phyloP scores from a whole-genome alignment of 2,329 filamentous ascomycete species.

The Fusarium bulbicola region DNA sequence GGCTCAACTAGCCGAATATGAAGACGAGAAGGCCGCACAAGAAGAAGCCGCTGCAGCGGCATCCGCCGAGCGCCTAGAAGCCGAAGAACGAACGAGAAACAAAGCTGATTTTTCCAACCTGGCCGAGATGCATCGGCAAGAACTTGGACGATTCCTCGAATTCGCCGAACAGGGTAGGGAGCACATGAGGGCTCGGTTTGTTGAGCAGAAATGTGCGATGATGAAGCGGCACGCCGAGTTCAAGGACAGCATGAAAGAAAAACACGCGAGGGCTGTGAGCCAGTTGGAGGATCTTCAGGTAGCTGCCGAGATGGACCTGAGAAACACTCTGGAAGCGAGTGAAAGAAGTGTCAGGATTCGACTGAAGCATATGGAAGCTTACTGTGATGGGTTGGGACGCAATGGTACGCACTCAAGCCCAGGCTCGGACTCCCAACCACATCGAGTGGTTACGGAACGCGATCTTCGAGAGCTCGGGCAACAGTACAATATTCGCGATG shows the following conservation, averaged over 20 bases:
- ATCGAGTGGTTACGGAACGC: constrained; percentile 65
- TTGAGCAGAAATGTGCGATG: constrained; percentile 56
- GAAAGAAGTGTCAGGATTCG: constrained; percentile 66
- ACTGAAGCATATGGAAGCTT: constrained; percentile 73
- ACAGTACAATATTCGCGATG: constrained; percentile 68
- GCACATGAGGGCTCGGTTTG: constrained; percentile 61
- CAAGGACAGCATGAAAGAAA: constrained; percentile 62
- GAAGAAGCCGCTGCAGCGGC: constrained; percentile 55
- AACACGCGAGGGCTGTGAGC: constrained; percentile 61
- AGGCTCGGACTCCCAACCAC: constrained; percentile 48
- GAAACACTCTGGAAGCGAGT: constrained; percentile 62
- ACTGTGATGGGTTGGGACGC: constrained; percentile 65
- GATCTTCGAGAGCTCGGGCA: constrained; percentile 67
- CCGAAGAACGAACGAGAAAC: constrained; percentile 56
- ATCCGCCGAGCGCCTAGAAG: constrained; percentile 53
- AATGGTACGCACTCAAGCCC: constrained; percentile 44
- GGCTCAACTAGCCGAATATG: constrained; percentile 55
- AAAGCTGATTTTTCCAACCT: constrained; percentile 57
- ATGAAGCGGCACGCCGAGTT: constrained; percentile 58
- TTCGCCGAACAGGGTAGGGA: constrained; percentile 60
- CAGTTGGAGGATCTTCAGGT: constrained; percentile 70
- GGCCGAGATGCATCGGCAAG: constrained; percentile 56
- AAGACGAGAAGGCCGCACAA: constrained; percentile 56
- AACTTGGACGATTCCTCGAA: constrained; percentile 61
- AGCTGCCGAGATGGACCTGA: constrained; percentile 69